These are phyloP conservation scores for Talaromyces albobiverticillius DNA, from an alignment of 2,329 filamentous ascomycete species.

Conservation along the genomic window DNA sequence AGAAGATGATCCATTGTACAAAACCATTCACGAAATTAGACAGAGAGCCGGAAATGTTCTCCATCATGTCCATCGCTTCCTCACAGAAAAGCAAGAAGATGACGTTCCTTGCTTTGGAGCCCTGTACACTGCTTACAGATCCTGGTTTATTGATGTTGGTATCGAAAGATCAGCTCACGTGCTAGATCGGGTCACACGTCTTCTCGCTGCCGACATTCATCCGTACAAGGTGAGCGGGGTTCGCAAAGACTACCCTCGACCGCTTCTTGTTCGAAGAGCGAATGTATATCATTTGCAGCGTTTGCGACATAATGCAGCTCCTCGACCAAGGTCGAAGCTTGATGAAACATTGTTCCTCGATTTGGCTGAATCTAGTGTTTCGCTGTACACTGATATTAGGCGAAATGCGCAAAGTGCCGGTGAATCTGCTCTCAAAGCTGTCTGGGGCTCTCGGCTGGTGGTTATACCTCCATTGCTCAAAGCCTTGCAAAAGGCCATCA, in stretches of 20 bases:
- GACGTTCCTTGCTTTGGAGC: conserved; percentile 95
- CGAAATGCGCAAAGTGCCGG: conserved; percentile 86
- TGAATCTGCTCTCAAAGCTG: conserved; percentile 87
- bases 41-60: conserved; percentile 76
- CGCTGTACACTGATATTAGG: conserved; percentile 92
- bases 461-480: conserved; percentile 86
- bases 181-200: conserved; percentile 77
- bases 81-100: conserved; percentile 82
- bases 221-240: conserved; percentile 94
- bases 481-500: conserved; percentile 73
- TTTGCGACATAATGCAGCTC: conserved; percentile 88
- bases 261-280: conserved; percentile 85
- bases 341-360: conserved; percentile 84
- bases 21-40: conserved; percentile 74
- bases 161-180: conserved; percentile 94
- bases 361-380: conserved; percentile 84
- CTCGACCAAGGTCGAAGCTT: conserved; percentile 82
- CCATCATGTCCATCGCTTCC: conserved; percentile 79
- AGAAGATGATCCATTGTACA: conserved; percentile 63
- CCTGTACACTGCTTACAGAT: conserved; percentile 85
- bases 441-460: conserved; percentile 81
- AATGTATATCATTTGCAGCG: conserved; percentile 93
- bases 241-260: conserved; percentile 86
- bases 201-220: conserved; percentile 82
- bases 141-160: conserved; percentile 96